Evolutionary conservation across 495 filamentous ascomycete genomes (phyloP).

Genomic region (Apiosordaria backusii): DNA sequence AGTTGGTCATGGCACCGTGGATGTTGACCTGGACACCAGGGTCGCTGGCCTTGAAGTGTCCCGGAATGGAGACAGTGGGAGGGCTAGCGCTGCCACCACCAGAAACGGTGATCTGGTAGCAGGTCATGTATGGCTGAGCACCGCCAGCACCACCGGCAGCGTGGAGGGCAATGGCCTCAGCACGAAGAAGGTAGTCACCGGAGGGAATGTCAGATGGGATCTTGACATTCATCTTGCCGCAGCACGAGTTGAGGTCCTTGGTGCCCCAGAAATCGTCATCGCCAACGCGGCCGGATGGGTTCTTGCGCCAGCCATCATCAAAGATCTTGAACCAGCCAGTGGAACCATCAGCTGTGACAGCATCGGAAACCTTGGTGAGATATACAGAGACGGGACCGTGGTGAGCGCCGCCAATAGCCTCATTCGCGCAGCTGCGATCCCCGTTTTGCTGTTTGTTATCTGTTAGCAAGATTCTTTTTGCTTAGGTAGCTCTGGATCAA

Average conservation of each 20-base stretch:
- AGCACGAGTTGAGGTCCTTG: conserved; percentile 52
- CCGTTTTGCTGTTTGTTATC: conserved; percentile 36
- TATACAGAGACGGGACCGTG: conserved; percentile 51
- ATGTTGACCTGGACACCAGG: conserved; percentile 52
- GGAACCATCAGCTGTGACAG: conserved; percentile 43
- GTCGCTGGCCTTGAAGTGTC: conserved; percentile 47
- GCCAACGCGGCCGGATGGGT: conserved; percentile 28
- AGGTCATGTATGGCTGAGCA: conserved; percentile 53
- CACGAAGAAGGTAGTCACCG: conserved; percentile 53
- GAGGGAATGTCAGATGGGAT: conserved; percentile 47
- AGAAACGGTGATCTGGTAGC: conserved; percentile 45
- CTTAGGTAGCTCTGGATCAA: not conserved
- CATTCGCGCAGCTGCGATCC: conserved; percentile 40
- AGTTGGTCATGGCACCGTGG: conserved; percentile 34
- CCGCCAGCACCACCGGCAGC: conserved; percentile 35
- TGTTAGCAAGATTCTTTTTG: conserved; percentile 21
- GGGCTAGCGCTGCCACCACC: conserved; percentile 37
- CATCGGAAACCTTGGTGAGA: conserved; percentile 50
- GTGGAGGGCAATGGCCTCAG: conserved; percentile 52
- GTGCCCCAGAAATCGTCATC: conserved; percentile 50
- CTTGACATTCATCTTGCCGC: conserved; percentile 46
- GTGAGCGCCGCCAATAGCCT: conserved; percentile 50
- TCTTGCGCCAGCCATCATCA: conserved; percentile 45
- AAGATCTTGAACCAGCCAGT: conserved; percentile 53
- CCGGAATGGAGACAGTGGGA: conserved; percentile 42